Evolutionary conservation across 768 basidiomycete species (phyloP).

Genomic region (Paxillus involutus): DNA sequence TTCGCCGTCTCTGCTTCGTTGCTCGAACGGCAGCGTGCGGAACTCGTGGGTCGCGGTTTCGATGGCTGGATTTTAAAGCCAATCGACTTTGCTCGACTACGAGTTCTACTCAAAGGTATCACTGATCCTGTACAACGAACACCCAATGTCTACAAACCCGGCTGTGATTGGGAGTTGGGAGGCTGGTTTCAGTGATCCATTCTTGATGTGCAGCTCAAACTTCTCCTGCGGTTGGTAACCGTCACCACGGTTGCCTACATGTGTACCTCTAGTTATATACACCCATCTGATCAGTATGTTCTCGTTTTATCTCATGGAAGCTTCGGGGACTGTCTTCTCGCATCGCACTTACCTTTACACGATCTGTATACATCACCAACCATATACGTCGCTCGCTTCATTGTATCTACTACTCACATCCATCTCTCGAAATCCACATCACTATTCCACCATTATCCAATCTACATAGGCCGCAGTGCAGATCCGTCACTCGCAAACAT

Average conservation of each 20-base stretch:
- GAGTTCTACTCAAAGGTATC: slow-evolving; percentile 57
- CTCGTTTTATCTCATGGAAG: neutral
- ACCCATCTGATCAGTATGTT: neutral
- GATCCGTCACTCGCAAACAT: too few species aligned
- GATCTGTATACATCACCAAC: neutral
- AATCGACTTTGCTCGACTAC: slow-evolving; percentile 71
- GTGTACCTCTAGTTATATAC: neutral
- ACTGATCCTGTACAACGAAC: slow-evolving; percentile 50
- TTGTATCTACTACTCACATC: too few species aligned
- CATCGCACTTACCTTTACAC: too few species aligned
- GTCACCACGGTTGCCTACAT: too few species aligned
- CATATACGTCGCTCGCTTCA: neutral
- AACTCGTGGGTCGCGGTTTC: slow-evolving; percentile 55
- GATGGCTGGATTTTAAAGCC: slow-evolving; percentile 88
- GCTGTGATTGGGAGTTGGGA: slow-evolving; percentile 60
- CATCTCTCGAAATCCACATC: neutral
- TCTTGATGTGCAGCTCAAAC: neutral
- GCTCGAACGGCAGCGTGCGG: slow-evolving; percentile 51
- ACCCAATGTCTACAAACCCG: slow-evolving; percentile 50
- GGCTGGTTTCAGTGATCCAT: slow-evolving; percentile 49
- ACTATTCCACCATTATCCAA: neutral
- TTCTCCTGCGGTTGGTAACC: neutral
- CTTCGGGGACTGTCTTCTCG: neutral
- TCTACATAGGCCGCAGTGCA: too few species aligned
- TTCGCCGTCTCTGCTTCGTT: slow-evolving; percentile 82